Evolutionary conservation across 1,139 yeast species (phyloP), one percentile per base, ranked within the genome.

Genomic region (Meyerozyma smithsonii): DNA sequence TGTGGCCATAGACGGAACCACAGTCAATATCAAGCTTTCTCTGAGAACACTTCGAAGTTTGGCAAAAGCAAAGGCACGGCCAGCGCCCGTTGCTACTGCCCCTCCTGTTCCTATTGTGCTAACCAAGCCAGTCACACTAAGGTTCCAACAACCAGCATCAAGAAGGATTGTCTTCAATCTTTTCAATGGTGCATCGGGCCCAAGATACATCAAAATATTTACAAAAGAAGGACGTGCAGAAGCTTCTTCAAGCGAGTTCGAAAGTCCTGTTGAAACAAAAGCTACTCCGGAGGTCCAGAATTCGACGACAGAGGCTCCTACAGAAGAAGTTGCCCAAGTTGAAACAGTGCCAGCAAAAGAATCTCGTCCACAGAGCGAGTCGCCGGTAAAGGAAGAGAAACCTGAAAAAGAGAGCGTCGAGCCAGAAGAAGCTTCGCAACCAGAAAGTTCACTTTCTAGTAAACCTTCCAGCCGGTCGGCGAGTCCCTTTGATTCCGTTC

Each of bases 121-220:
- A 11, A 30, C 46, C 7, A 43, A 33, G 19, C 32, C 15, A 19
- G 36, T 39, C 8, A 38, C 24, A 16, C 16, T 16, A 16, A 32
- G 14, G 35, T n/a, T 25, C 35, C 33, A 21, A 20, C 18, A 12
- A 33, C 28, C 8, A 8, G 14, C 14, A 10, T 14, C 18, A 7
- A 28, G 20, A 15, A 8, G 28, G 7, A 10, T 28, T 7, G 26
- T 24, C 34, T 11, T 28, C 16, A 12, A 38, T 5, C 11, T 39
- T 5, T 12, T 38, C 5, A 23, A 32, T 20, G 16, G 32, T 11
- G 15, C 19, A 3, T 11, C 35, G 23, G 15, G 38, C 14, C 44
- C 47, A 7, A 46, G 68, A 37, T 66, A 55, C 40, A 62, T 66
- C 21, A 62, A 50, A 39, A 64, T 66, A 11, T 43, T 47, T 10